phyloP scores from a whole-genome alignment of 192 early-diverging fungal species.

The Coemansia aciculifera region DNA sequence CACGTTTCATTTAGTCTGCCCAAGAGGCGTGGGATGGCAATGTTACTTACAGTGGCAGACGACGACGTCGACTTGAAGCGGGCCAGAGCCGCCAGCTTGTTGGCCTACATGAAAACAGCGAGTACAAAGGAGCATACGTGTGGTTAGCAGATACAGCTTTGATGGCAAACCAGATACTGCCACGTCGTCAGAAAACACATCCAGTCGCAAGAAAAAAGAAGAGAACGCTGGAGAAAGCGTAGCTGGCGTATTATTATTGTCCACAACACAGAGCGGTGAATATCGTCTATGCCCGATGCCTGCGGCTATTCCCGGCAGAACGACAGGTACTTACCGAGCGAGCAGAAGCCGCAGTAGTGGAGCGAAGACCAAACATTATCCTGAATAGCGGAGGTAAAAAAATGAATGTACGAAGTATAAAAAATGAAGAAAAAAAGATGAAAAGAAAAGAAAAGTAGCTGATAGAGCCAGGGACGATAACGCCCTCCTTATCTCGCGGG shows the following conservation, averaged over 20 bases:
- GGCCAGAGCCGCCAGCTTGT: constrained; percentile 43
- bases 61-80: constrained; percentile 59
- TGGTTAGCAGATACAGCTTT: background rate
- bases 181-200: constrained; percentile 30
- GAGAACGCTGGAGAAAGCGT: background rate
- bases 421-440: constrained; percentile 1
- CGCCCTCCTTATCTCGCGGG: constrained; percentile 3
- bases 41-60: constrained; percentile 58
- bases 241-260: background rate
- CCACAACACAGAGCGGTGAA: background rate
- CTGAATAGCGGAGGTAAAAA: background rate
- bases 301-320: background rate
- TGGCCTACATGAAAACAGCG: constrained; percentile 28
- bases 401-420: background rate
- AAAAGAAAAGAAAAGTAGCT: background rate
- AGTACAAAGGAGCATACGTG: background rate
- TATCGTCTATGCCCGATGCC: background rate
- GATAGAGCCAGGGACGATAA: background rate
- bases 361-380: constrained; percentile 54
- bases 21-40: background rate
- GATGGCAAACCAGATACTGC: constrained; percentile 28
- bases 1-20: constrained; percentile 2
- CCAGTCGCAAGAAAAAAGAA: background rate
- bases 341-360: constrained; percentile 39
- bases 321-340: constrained; percentile 47